Evolutionary conservation across 2,329 filamentous ascomycete genomes (phyloP).

Genomic region (Tympanopsis confertula): DNA sequence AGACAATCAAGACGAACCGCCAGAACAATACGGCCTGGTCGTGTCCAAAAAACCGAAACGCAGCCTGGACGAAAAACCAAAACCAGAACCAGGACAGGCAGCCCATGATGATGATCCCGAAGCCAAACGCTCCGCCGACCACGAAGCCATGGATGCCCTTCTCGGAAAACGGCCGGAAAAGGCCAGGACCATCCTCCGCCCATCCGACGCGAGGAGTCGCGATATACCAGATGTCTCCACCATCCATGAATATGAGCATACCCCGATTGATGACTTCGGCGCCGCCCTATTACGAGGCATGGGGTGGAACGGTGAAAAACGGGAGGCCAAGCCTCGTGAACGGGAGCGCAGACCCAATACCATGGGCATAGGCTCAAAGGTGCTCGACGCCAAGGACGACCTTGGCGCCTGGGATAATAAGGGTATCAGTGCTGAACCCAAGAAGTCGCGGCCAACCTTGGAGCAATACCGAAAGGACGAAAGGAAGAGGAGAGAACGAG

Average conservation of each 20-base stretch:
- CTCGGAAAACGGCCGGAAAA: neutral
- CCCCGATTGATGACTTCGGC: neutral
- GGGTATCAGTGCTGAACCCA: no score
- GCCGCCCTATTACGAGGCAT: neutral
- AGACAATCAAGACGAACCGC: constrained; percentile 14
- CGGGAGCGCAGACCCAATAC: neutral
- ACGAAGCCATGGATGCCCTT: neutral
- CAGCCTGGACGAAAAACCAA: no score
- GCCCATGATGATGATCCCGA: no score
- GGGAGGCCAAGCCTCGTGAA: neutral
- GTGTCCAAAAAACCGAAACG: no score
- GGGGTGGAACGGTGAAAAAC: neutral
- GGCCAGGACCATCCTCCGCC: neutral
- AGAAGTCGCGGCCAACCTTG: no score
- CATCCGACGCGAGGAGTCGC: neutral
- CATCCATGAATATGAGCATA: neutral
- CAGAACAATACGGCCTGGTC: no score
- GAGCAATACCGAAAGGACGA: no score
- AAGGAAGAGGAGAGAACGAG: no score
- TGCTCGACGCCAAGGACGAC: neutral
- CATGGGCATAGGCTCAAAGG: neutral
- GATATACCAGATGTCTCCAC: neutral
- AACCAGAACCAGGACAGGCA: no score
- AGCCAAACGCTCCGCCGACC: neutral
- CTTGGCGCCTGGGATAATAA: neutral